Evolutionary conservation across 257 asterid genomes (phyloP), one percentile per base, ranked within the genome.

Genomic region (Penstemon davidsonii): DNA sequence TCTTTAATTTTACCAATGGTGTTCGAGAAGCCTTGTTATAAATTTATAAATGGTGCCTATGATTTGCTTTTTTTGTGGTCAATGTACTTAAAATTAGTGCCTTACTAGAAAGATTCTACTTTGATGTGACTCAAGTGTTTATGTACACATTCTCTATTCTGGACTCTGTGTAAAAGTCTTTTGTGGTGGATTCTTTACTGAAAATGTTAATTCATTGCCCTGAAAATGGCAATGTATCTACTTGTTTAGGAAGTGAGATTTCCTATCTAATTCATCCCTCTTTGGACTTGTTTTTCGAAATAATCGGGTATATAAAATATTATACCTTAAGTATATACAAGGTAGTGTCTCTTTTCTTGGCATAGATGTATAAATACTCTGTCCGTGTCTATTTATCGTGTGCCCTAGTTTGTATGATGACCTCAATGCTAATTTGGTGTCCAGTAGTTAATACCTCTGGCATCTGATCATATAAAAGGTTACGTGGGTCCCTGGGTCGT

Each of bases 91-190:
- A 51, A 36, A 69, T 70, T 73, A 70, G 56, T 57, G 56, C 65
- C 61, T 62, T 61, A 46, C 47, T 42, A 62, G 72, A 45, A 68
- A 63, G 58, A 63, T 63, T 73, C 72, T 69, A 53, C 45, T 57
- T 11, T 64, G 75, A 62, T 78, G 69, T 61, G 76, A 74, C 75
- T 69, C 15, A 55, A 67, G 39, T 71, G 50, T 56, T 64, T 56
- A 25, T 70, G 49, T 52, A 50, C 63, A 12, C 64, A 68, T 42
- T 69, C 58, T 60, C 51, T 60, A 40, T 46, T 38, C 46, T 40
- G n/a, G 75, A 52, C 44, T 13, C 51, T 15, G 40, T 74, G 10
- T 36, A 19, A 62, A 60, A 18, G 51, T 60, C 51, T 58, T 66
- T 13, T 50, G 56, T 46, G 59, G 64, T 33, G 52, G 47, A 56